Conservation (phyloP, 2,329 filamentous ascomycete genomes). For the Beauveria sp. region DNA sequence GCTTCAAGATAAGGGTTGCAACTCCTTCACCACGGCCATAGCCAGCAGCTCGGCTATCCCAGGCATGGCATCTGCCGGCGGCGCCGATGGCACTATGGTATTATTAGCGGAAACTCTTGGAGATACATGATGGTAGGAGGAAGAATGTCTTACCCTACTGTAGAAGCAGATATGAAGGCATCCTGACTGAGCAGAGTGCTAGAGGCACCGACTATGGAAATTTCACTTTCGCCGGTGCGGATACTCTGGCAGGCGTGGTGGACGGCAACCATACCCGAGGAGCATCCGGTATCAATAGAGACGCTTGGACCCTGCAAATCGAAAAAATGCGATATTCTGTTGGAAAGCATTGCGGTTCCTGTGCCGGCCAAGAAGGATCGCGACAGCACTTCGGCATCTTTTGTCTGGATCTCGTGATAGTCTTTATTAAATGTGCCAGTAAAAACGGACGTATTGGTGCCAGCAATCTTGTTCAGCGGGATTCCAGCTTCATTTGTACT, state of each 20-base stretch:
- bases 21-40: conserved; percentile 43
- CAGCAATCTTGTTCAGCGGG: too few relatives aligned
- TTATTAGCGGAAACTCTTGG: conserved; percentile 21
- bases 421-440: too few relatives aligned
- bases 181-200: too few relatives aligned
- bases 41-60: conserved; percentile 35
- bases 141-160: too few relatives aligned
- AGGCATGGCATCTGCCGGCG: too few relatives aligned
- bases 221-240: neutral
- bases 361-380: neutral
- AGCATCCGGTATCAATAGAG: neutral
- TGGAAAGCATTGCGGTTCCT: neutral
- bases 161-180: too few relatives aligned
- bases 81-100: too few relatives aligned
- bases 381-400: too few relatives aligned
- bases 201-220: conserved; percentile 13
- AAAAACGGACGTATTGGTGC: too few relatives aligned
- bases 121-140: neutral
- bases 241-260: neutral
- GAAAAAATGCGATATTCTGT: neutral
- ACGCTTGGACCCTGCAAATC: neutral
- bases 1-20: conserved; percentile 34
- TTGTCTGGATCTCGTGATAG: too few relatives aligned
- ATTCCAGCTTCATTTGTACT: too few relatives aligned
- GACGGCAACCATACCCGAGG: neutral